phyloP scores from a whole-genome alignment of 2,329 filamentous ascomycete genomes.

The Trichoderma sp. region DNA sequence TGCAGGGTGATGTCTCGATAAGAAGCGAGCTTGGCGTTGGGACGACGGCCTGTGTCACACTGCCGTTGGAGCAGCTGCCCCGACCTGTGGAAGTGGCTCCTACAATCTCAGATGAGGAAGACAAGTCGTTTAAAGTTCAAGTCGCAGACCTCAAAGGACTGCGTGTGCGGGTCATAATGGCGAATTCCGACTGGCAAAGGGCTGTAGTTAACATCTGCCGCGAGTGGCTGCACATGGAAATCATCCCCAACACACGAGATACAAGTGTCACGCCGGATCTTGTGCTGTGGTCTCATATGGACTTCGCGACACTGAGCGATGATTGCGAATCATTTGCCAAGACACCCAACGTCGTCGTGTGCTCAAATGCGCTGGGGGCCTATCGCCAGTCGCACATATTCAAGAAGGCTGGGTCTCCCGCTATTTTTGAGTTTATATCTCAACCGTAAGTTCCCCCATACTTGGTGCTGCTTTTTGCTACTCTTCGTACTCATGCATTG shows the following conservation, averaged over 20 bases:
- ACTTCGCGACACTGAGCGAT: slow-evolving; percentile 10
- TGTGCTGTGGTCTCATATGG: slow-evolving; percentile 26
- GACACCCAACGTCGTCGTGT: slow-evolving; percentile 33
- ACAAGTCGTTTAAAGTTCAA: slow-evolving; percentile 30
- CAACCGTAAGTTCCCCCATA: slow-evolving; percentile 33
- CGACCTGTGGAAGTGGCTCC: not conserved
- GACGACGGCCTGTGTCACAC: slow-evolving; percentile 25
- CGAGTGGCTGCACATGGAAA: slow-evolving; percentile 34
- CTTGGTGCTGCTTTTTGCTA: not conserved
- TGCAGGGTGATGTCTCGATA: slow-evolving; percentile 59
- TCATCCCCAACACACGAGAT: slow-evolving; percentile 23
- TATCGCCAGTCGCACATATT: slow-evolving; percentile 25
- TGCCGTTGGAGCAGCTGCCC: slow-evolving; percentile 7
- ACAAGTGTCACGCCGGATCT: slow-evolving; percentile 25
- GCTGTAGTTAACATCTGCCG: slow-evolving; percentile 30
- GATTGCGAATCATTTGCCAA: slow-evolving; percentile 6
- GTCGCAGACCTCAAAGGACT: slow-evolving; percentile 32
- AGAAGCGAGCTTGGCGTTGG: slow-evolving; percentile 41
- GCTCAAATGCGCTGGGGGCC: slow-evolving; percentile 30
- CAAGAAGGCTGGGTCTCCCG: slow-evolving; percentile 22
- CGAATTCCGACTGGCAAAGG: slow-evolving; percentile 18
- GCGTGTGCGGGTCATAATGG: slow-evolving; percentile 28
- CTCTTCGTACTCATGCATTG: not conserved
- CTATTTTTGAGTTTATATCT: slow-evolving; percentile 37
- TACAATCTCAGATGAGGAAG: slow-evolving; percentile 18